Evolutionary conservation across 1,284 basidiomycete species (phyloP), one percentile per base, ranked within the genome.

Genomic region (Fomes fomentarius): DNA sequence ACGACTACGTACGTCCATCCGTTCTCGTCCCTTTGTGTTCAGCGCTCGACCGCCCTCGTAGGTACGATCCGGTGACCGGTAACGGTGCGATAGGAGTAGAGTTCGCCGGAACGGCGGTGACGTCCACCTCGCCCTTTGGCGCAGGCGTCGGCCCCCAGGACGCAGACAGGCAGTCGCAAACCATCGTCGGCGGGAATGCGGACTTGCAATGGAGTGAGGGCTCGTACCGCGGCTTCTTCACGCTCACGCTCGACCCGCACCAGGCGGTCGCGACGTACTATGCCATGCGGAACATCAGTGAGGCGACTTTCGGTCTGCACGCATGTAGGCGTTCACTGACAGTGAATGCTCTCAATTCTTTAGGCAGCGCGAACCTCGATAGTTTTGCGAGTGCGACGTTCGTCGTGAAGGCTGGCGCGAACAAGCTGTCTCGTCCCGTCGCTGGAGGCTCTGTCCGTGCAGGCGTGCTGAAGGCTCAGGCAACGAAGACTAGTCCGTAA

Each of bases 191-290:
- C 12, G 69, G 69, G 33, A 85, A 85, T 67, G 60, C 74, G 2
- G 79, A 83, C 60, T 66, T 87, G 41, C 83, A 85, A 64, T 87
- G 81, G 81, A 84, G 82, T 55, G 85, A 88, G 64, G 84, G 81
- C 9, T 81, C 77, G 6, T 82, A 76, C 68, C 71, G 85, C 28
- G 85, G 86, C 2, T 87, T 87, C 74, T 85, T 82, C 69, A 80
- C 81, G 28, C 69, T 85, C 21, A 74, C 70, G 24, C 66, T 85
- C 55, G 73, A 78, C 54, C 64, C 80, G 12, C 55, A 76, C 6
- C 72, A 74, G 26, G 65, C 80, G 49, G 80, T 75, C 43, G 82
- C 84, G 21, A 79, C 82, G 37, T 87, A 80, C 69, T 86, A 80
- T 58, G 84, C 80, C 4, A 84, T 87, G 78, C 66, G 69, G 21